Evolutionary conservation across 805 yeast genomes (phyloP).

Genomic region (Candida piceae): DNA sequence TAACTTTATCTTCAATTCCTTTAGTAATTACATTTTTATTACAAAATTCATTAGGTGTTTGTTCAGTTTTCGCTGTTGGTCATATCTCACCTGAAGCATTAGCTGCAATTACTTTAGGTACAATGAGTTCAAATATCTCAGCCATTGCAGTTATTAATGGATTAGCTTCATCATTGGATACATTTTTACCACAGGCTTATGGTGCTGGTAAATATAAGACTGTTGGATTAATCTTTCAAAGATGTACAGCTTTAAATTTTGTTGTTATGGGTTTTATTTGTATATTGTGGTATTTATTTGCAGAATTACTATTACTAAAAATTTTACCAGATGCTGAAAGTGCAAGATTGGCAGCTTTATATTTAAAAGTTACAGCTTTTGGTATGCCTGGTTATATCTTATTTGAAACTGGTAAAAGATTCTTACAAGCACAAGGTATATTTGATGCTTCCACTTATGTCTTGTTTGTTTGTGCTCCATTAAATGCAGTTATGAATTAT

Average conservation of each 20-base stretch:
- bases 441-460: conserved; percentile 79
- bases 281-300: conserved; percentile 54
- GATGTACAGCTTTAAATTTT: conserved; percentile 56
- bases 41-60: conserved; percentile 70
- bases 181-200: conserved; percentile 72
- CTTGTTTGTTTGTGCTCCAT: conserved; percentile 64
- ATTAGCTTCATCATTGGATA: conserved; percentile 72
- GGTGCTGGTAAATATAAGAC: conserved; percentile 60
- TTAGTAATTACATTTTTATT: conserved; percentile 60
- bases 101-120: conserved; percentile 70
- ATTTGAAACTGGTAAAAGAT: conserved; percentile 71
- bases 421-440: conserved; percentile 70
- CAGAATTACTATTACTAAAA: conserved; percentile 41
- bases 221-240: conserved; percentile 65
- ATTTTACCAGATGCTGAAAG: conserved; percentile 41
- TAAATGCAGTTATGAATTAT: conserved; percentile 65
- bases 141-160: conserved; percentile 76
- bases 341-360: conserved; percentile 50
- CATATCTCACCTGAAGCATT: conserved; percentile 64
- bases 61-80: conserved; percentile 75
- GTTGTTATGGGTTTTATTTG: conserved; percentile 51
- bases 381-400: conserved; percentile 68
- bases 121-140: conserved; percentile 74
- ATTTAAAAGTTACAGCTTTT: conserved; percentile 48
- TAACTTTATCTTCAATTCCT: conserved; percentile 46